Evolutionary conservation across 306 rosid species (phyloP).

Genomic region (Corylus avellana): DNA sequence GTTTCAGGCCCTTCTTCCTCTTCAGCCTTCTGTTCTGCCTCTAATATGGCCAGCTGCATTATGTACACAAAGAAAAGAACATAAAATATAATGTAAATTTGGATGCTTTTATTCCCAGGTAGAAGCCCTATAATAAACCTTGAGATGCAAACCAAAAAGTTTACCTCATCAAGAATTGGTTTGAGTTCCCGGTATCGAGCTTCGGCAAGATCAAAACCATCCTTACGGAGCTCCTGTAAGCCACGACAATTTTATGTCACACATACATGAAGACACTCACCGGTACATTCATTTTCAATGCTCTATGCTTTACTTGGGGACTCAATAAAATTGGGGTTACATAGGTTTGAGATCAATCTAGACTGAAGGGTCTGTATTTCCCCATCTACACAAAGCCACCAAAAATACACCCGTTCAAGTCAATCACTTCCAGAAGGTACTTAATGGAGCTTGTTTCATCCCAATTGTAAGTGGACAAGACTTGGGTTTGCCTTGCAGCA

Average conservation of each 20-base stretch:
- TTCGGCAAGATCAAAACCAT: constrained; percentile 97
- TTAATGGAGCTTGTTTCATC: background rate
- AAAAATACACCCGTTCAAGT: constrained; percentile 2
- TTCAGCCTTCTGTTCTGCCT: constrained; percentile 92
- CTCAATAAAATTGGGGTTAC: constrained; percentile 12
- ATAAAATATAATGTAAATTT: background rate
- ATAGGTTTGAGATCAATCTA: background rate
- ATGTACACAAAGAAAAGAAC: constrained; percentile 19
- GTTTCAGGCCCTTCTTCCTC: constrained; percentile 83
- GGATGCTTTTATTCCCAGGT: constrained; percentile 1
- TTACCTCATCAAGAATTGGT: constrained; percentile 97
- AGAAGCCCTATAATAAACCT: background rate
- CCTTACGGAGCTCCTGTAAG: constrained; percentile 91
- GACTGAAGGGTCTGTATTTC: background rate
- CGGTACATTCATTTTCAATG: constrained; percentile 1
- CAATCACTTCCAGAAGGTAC: background rate
- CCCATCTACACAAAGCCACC: constrained; percentile 2
- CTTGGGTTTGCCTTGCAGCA: background rate
- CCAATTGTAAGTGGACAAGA: constrained; percentile 13
- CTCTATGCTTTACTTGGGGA: background rate
- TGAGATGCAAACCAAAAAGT: constrained; percentile 16
- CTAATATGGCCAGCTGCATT: constrained; percentile 82
- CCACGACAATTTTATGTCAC: constrained; percentile 28
- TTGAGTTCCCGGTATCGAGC: constrained; percentile 83
- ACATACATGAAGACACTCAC: constrained; percentile 11